Base-by-base conservation (phyloP, 345 rosid species). In the Euphorbia lathyris region DNA sequence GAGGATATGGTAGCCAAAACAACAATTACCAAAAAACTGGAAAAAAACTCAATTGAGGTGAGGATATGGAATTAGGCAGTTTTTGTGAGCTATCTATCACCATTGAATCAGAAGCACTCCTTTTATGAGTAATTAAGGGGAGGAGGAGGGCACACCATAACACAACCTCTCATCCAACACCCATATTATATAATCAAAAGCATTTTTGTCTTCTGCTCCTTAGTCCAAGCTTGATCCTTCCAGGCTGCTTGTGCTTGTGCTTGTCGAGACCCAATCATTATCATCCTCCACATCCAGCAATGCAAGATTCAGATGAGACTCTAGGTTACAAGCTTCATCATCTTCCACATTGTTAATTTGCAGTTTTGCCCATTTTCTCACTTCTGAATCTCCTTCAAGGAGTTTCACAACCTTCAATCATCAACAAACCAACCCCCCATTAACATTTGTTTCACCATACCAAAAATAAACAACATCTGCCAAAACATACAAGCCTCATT, bases 171-270 rank as follows among this genome's bases (percentile, higher is more conserved):
- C 96, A 73, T 86, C 91, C 87, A 79, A 76, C 82, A 69, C 86
- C 86, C 78, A 78, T 72, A 63, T 34, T 42, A 25, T 22, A 55
- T 2, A 19, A 62, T 32, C 43, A 6, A 19, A 32, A 68, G 66
- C 47, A 38, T 23, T 74, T 62, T n/a, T 19, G 45, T 19, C 45
- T 5, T 13, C 77, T 77, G 72, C 12, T 14, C 69, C 60, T 72
- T 64, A 91, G 84, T 94, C 98, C 8, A 94, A 88, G 87, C 97
- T 94, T 6, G 97, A 88, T 12, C n/a, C n/a, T n/a, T n/a, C n/a
- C n/a, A n/a, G n/a, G n/a, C n/a, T n/a, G n/a, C n/a, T n/a, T n/a
- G n/a, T n/a, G n/a, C n/a, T n/a, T n/a, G n/a, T 77, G 70, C 77
- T 68, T 66, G 29, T 9, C 27, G 80, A 77, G 67, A 72, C 74